Evolutionary conservation across 169 alveolate genomes (phyloP), one percentile per base, ranked within the genome.

Genomic region (Besnoitia besnoiti): DNA sequence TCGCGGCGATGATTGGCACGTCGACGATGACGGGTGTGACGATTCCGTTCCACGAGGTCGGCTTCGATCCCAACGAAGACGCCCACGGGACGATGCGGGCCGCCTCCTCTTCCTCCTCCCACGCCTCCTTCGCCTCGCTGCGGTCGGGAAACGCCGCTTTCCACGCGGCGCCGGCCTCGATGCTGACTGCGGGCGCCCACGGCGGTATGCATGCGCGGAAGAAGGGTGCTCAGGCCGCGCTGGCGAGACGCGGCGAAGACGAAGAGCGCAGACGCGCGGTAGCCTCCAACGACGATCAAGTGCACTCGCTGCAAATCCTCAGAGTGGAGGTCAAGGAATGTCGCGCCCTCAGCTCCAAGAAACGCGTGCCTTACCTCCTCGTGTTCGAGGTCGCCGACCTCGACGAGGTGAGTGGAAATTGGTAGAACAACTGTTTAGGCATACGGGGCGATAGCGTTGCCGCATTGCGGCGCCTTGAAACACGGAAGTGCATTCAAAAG

Each of bases 321-420:
- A 93, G 97, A 39, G 94, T 97, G 55, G 96, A 95, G 42, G 95
- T 95, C 59, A 95, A 94, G 67, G 99, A 97, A 85, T 93, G 97
- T 59, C 95, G 95, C 87, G 96, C 97, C 76, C 97, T 96, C 95
- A 94, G 95, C 50, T 96, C 98, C 33, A 96, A 95, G 77, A 97
- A 96, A 79, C 94, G 99, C 37, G 98, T 98, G 14, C 99, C 98
- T 12, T 97, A 96, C 89, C 94, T 97, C 76, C 93, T 97, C 67
- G 96, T 96, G 84, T 93, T 97, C 44, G 99, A 97, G 91, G 96
- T 97, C 90, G 98, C 98, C 33, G 97, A 97, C 91, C 92, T 97
- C 73, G 99, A 97, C 84, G 99, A 97, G 91, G 94, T 90, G 42
- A n/a, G 40, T 24, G 40, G 33, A 51, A n/a, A n/a, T n/a, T n/a